Base-by-base conservation (phyloP, 306 rosid species). In the Hippophae rhamnoides region DNA sequence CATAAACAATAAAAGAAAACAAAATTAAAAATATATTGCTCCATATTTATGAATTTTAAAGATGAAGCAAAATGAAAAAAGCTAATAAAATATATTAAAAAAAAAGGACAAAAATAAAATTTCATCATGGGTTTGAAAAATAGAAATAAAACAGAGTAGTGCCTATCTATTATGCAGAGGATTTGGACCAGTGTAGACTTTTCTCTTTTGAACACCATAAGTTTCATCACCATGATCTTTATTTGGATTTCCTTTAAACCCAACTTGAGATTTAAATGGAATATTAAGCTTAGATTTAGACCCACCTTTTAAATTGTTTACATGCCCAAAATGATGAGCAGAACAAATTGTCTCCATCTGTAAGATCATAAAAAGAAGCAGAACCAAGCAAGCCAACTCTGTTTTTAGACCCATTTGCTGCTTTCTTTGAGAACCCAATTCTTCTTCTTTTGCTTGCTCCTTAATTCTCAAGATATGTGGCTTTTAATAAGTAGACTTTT, bases 161-260 rank as follows among this genome's bases (percentile, higher is more conserved):
- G 42, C 10, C 83, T 78, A 85, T 85, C 95, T 85, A 83, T 89
- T 89, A 59, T 89, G 97, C 52, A 88, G 82, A 81, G 96, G 96
- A 64, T 88, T 88, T 44, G 96, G 96, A 58, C 96, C 96, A 26
- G 96, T 88, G 79, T 81, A 81, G 48, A 88, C 84, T 70, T 84
- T 83, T 64, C 96, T 88, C 82, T 82, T 79, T 8, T 85, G 87
- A 64, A 65, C 84, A 53, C 69, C 90, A 71, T 85, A 81, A 72
- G 73, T 69, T 64, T 72, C 67, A 47, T 70, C 74, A 52, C 44
- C 73, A 26, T 31, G 38, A 31, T 68, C 54, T 43, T 67, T 68
- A 52, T 52, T 52, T 61, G 56, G 72, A 70, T 49, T 72, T 40
- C 61, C 71, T 63, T 62, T 46, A 47, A 65, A 56, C n/a, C 47